These are phyloP conservation scores for Candida nemodendra DNA, from an alignment of 805 yeast genomes.

Conservation along the genomic window DNA sequence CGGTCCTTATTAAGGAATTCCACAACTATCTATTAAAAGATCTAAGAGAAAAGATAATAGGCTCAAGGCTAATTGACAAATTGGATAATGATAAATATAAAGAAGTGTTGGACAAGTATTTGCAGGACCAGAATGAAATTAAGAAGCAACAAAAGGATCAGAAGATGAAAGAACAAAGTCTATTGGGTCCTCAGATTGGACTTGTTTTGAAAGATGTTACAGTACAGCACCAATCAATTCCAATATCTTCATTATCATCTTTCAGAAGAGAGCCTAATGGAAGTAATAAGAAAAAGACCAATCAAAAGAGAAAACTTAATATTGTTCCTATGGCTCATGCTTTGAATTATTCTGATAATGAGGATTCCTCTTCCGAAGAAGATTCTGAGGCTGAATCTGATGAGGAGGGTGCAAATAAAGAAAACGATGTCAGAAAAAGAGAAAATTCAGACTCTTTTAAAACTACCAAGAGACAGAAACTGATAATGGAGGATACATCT, in stretches of 20 bases:
- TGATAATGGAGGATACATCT: conserved; percentile 10
- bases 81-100: conserved; percentile 62
- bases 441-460: not conserved
- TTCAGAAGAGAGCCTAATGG: conserved; percentile 50
- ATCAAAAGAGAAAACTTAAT: conserved; percentile 21
- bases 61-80: conserved; percentile 61
- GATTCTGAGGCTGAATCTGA: conserved; percentile 25
- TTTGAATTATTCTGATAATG: conserved; percentile 40
- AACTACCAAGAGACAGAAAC: conserved; percentile 11
- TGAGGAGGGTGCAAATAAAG: conserved; percentile 24
- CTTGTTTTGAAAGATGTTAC: conserved; percentile 16
- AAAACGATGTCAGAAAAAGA: conserved; percentile 13
- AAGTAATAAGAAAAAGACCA: conserved; percentile 41
- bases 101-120: conserved; percentile 37
- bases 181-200: conserved; percentile 11
- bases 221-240: conserved; percentile 23
- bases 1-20: conserved; percentile 60
- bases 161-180: conserved; percentile 8
- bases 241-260: conserved; percentile 21
- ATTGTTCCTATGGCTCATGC: conserved; percentile 56
- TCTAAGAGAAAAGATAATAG: conserved; percentile 68
- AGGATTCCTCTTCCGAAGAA: conserved; percentile 26
- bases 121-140: conserved; percentile 25
- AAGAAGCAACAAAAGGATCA: conserved; percentile 18
- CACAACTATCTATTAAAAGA: conserved; percentile 64